Percentiles rank a stretch among this genome's conserved stretches.
Conservation (phyloP, 805 yeast species). For the Wickerhamiella dianesei region DNA sequence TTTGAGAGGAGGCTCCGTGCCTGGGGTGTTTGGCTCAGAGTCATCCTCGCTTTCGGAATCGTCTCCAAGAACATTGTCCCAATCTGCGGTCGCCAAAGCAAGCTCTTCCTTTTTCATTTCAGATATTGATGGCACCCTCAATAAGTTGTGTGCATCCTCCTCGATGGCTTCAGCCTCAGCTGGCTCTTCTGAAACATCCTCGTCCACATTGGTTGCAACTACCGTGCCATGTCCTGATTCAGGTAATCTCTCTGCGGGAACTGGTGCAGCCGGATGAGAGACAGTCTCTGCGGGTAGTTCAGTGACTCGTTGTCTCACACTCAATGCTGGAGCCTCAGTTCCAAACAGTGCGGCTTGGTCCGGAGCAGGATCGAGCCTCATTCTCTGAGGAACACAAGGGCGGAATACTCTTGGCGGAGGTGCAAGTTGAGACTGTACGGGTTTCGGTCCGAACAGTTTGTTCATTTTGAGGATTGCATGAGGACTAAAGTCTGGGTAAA, state of each 20-base stretch:
- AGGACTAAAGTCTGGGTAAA: slow-evolving; percentile 50
- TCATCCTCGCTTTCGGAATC: slow-evolving; percentile 51
- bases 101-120: slow-evolving; percentile 6
- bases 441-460: slow-evolving; percentile 49
- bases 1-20: slow-evolving; percentile 4
- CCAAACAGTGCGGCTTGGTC: slow-evolving; percentile 45
- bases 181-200: neutral
- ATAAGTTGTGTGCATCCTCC: neutral
- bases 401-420: slow-evolving; percentile 29
- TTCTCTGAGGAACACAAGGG: slow-evolving; percentile 38
- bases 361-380: slow-evolving; percentile 45
- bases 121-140: neutral
- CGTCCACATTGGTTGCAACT: neutral
- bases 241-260: neutral
- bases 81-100: slow-evolving; percentile 20
- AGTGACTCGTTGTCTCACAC: neutral
- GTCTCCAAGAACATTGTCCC: slow-evolving; percentile 31
- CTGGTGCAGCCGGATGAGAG: neutral
- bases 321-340: neutral
- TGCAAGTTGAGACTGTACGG: slow-evolving; percentile 40
- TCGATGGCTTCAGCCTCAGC: neutral
- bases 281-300: neutral
- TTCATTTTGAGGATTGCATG: slow-evolving; percentile 51
- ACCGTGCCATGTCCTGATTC: neutral
- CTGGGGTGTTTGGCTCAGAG: neutral